These are phyloP conservation scores for Akanthomyces dipterigenus DNA, from an alignment of 2,329 filamentous ascomycete genomes.

Conservation along the genomic window DNA sequence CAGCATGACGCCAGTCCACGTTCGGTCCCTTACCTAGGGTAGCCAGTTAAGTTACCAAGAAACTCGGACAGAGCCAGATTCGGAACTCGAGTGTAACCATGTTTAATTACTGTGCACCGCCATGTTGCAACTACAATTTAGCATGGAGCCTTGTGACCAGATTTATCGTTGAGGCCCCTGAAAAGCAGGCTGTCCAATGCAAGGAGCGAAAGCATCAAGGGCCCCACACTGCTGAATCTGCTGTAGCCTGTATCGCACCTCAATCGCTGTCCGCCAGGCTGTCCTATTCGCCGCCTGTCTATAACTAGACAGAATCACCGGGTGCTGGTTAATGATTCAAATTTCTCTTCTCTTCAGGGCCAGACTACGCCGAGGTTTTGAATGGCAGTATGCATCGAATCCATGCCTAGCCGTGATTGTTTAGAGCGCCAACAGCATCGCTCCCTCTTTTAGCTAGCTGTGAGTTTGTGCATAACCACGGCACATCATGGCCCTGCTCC, in stretches of 20 bases:
- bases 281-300: neutral
- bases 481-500: neutral
- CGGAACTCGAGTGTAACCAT: neutral
- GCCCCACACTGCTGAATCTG: neutral
- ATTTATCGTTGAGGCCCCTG: neutral
- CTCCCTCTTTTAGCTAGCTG: no score
- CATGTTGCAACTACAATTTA: slow-evolving; percentile 4
- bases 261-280: neutral
- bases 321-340: neutral
- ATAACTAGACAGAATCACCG: neutral
- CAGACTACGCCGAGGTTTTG: neutral
- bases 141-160: neutral
- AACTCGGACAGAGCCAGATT: neutral
- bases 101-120: slow-evolving; percentile 2
- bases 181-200: neutral
- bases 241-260: neutral
- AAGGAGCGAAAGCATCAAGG: neutral
- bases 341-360: no score
- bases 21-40: no score
- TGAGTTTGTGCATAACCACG: neutral
- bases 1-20: neutral
- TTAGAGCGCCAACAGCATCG: neutral
- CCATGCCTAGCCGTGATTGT: neutral
- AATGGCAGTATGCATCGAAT: neutral
- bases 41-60: no score